phyloP scores from a whole-genome alignment of 305 asterid genomes.

The Fraxinus velutina region DNA sequence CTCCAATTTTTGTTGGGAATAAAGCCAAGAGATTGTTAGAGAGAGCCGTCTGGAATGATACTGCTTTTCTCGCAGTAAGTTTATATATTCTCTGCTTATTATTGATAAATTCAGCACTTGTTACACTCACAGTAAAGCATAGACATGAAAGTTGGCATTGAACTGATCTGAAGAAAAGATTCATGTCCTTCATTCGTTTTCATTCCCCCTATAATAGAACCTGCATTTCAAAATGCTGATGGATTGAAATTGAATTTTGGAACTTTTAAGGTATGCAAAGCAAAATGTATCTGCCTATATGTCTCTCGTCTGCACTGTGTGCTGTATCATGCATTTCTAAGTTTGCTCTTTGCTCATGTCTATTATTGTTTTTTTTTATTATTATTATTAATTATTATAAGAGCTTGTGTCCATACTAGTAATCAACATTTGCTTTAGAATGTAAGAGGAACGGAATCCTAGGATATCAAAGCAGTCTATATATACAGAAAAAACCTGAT shows the following conservation, averaged over 20 bases:
- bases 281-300: neutral
- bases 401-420: neutral
- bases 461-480: neutral
- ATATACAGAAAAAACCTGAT: neutral
- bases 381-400: neutral
- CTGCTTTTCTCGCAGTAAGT: conserved; percentile 81
- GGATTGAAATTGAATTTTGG: neutral
- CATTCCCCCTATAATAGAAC: neutral
- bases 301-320: neutral
- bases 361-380: neutral
- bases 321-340: neutral
- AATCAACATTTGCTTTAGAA: neutral
- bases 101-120: neutral
- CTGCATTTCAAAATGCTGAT: neutral
- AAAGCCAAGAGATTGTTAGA: conserved; percentile 66
- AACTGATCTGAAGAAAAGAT: neutral
- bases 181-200: neutral
- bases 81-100: neutral
- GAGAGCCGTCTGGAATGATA: conserved; percentile 91
- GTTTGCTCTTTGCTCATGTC: neutral
- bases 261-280: neutral
- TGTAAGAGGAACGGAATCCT: neutral
- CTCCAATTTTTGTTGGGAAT: conserved; percentile 74
- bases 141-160: neutral
- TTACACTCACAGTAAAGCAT: neutral